Percentiles rank a stretch among this genome's conserved stretches.
These are phyloP conservation scores for Dichotomocladium elegans DNA, from an alignment of 371 early-diverging fungal species.

Conservation along the genomic window DNA sequence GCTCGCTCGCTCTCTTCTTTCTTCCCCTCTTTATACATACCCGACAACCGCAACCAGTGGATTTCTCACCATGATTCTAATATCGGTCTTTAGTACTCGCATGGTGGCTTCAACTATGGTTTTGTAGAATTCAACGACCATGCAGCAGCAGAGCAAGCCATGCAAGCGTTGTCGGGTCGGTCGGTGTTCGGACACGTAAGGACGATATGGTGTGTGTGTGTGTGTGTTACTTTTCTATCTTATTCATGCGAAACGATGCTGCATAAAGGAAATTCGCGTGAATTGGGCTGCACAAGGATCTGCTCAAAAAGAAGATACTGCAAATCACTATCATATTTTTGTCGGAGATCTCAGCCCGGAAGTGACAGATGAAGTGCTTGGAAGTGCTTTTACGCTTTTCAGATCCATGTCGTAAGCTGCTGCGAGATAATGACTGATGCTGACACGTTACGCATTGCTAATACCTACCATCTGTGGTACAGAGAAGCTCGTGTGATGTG, in stretches of 20 bases:
- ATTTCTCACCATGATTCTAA: too few species aligned
- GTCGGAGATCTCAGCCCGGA: slow-evolving; percentile 86
- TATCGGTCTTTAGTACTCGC: slow-evolving; percentile 8
- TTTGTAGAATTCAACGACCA: slow-evolving; percentile 84
- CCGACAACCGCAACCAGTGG: too few species aligned
- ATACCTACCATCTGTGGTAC: too few species aligned
- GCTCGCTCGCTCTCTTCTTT: too few species aligned
- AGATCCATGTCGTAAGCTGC: slow-evolving; percentile 57
- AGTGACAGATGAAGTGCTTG: slow-evolving; percentile 70
- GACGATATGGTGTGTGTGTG: background rate
- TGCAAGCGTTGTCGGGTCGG: slow-evolving; percentile 75
- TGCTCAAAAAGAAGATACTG: slow-evolving; percentile 52
- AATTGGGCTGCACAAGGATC: slow-evolving; percentile 48
- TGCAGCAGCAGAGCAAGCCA: slow-evolving; percentile 69
- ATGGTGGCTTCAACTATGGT: slow-evolving; percentile 75
- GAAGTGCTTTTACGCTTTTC: slow-evolving; percentile 63
- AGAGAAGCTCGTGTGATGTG: slow-evolving; percentile 65
- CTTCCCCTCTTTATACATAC: too few species aligned
- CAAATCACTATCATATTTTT: slow-evolving; percentile 78
- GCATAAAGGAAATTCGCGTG: slow-evolving; percentile 40
- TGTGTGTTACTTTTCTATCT: background rate
- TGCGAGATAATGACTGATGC: slow-evolving; percentile 30
- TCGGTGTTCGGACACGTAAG: slow-evolving; percentile 57
- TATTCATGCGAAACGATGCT: background rate
- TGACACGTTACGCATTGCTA: too few species aligned